Evolutionary conservation across 75 land plant species (phyloP).

Genomic region (Larix kaempferi): DNA sequence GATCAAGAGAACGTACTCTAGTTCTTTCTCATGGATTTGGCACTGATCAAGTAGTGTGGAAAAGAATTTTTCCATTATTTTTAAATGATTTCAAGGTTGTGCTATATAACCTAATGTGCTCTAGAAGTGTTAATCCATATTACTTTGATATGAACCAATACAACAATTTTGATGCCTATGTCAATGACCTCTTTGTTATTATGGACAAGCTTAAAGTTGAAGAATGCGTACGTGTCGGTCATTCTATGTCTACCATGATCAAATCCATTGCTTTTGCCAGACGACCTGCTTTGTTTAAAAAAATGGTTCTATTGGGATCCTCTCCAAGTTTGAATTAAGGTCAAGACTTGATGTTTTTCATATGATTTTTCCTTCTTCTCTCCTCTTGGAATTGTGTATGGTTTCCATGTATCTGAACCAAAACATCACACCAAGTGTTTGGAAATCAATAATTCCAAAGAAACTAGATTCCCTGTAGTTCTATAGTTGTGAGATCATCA

Average conservation of each 20-base stretch:
- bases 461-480: neutral
- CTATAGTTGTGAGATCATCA: too few species aligned
- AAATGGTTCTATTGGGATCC: constrained; percentile 66
- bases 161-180: constrained; percentile 56
- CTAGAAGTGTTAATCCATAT: constrained; percentile 71
- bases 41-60: constrained; percentile 77
- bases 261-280: constrained; percentile 63
- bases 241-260: constrained; percentile 80
- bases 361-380: too few species aligned
- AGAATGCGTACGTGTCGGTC: constrained; percentile 63
- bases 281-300: constrained; percentile 60
- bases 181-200: constrained; percentile 59
- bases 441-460: neutral
- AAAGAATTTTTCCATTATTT: constrained; percentile 49
- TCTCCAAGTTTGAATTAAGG: constrained; percentile 52
- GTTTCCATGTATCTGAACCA: neutral
- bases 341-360: too few species aligned
- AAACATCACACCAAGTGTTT: neutral
- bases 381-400: too few species aligned
- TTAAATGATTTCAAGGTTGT: constrained; percentile 38
- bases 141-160: constrained; percentile 58
- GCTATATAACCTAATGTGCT: constrained; percentile 70
- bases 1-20: constrained; percentile 36
- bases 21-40: constrained; percentile 81
- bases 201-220: constrained; percentile 47